Evolutionary conservation across 2,329 filamentous ascomycete genomes (phyloP).

Genomic region (Cordyceps tenuipes): DNA sequence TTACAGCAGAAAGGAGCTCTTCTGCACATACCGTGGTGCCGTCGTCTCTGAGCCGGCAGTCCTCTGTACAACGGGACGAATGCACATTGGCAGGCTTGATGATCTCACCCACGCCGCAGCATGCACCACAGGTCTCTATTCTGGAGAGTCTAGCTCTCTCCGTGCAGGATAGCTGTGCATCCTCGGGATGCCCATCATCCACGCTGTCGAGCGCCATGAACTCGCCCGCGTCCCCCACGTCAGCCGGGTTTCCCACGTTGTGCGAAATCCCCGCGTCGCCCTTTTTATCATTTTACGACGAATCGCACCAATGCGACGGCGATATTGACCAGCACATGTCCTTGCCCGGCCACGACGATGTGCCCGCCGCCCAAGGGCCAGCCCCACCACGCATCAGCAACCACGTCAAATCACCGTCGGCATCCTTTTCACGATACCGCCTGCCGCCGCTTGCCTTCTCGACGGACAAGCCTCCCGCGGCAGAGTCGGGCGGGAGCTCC

Average conservation of each 20-base stretch:
- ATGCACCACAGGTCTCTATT: neutral
- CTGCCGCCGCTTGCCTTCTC: slow-evolving; percentile 1
- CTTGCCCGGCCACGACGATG: neutral
- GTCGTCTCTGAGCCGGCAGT: neutral
- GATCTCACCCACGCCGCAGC: neutral
- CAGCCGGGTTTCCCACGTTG: neutral
- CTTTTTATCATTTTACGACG: neutral
- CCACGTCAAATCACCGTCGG: neutral
- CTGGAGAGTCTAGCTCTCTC: neutral
- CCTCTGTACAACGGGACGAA: neutral
- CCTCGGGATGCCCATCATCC: neutral
- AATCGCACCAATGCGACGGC: neutral
- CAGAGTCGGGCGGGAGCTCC: neutral
- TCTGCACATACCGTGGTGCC: slow-evolving; percentile 1
- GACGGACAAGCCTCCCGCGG: neutral
- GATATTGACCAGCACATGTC: neutral
- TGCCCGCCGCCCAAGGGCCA: neutral
- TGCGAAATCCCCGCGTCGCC: neutral
- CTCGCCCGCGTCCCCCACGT: slow-evolving; percentile 3
- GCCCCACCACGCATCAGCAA: neutral
- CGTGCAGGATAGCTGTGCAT: neutral
- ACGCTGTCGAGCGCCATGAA: slow-evolving; percentile 1
- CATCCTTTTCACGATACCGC: slow-evolving; percentile 3
- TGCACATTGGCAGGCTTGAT: neutral
- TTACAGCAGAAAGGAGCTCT: neutral